phyloP scores from a whole-genome alignment of 2,329 filamentous ascomycete genomes.

The Eurotiales sp. region DNA sequence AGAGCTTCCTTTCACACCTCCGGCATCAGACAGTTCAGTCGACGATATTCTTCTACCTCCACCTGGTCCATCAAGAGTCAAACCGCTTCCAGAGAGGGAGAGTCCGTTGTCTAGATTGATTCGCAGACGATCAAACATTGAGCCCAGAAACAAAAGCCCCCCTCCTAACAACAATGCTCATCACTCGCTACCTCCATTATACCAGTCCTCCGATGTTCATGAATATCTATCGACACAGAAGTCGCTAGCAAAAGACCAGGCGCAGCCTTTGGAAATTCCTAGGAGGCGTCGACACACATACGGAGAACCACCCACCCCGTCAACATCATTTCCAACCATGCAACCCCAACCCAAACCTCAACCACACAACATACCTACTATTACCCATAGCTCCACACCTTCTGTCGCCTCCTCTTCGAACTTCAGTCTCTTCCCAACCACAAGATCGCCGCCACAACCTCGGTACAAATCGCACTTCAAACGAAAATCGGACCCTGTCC shows the following conservation, averaged over 20 bases:
- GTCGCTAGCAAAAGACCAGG: constrained; percentile 15
- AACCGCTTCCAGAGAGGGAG: constrained; percentile 28
- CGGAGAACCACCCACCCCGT: constrained; percentile 32
- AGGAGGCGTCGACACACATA: constrained; percentile 37
- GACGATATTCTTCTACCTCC: constrained; percentile 12
- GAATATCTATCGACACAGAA: constrained; percentile 1
- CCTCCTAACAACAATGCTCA: constrained; percentile 1
- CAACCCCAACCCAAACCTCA: constrained; percentile 1
- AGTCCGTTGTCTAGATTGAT: constrained; percentile 29
- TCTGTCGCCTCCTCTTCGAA: constrained; percentile 7
- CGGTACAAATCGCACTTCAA: constrained; percentile 14
- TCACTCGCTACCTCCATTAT: constrained; percentile 12
- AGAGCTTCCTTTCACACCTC: constrained; percentile 34
- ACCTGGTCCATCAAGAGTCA: constrained; percentile 15
- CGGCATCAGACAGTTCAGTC: constrained; percentile 23
- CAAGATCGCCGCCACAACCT: constrained; percentile 6
- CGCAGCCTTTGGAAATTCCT: constrained; percentile 21
- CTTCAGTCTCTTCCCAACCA: constrained; percentile 8
- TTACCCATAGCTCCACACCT: not conserved
- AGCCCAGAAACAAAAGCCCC: constrained; percentile 20
- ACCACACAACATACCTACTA: not conserved
- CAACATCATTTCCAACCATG: not conserved
- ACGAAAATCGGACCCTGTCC: constrained; percentile 15
- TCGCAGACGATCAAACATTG: constrained; percentile 26
- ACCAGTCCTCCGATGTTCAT: too few relatives aligned